Percentiles rank a stretch among this genome's conserved stretches.
These are phyloP conservation scores for Pichia sp. DNA, from an alignment of 1,139 yeast species.

Conservation along the genomic window DNA sequence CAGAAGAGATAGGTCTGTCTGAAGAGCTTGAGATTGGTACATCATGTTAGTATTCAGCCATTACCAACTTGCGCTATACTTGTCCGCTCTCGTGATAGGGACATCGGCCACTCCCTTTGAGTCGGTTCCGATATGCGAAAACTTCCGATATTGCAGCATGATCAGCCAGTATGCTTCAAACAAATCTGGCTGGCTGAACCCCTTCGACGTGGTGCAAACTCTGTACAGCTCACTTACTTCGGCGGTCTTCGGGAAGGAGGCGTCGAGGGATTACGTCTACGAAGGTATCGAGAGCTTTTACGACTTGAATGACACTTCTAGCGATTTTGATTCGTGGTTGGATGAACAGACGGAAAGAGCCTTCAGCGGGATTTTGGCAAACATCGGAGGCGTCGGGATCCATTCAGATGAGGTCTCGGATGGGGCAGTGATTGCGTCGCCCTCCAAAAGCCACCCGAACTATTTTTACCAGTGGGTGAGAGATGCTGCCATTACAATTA, in stretches of 20 bases:
- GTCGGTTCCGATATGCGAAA: not conserved
- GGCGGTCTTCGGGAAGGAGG: not conserved
- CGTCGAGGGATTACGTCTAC: not conserved
- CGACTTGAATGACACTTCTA: constrained; percentile 1
- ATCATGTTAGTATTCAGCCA: too few species aligned
- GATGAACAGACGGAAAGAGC: constrained; percentile 45
- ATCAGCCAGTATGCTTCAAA: not conserved
- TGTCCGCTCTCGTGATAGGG: not conserved
- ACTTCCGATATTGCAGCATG: not conserved
- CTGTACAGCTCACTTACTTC: not conserved
- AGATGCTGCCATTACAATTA: constrained; percentile 80
- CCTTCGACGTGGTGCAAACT: not conserved
- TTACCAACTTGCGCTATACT: not conserved
- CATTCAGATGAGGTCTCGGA: constrained; percentile 40
- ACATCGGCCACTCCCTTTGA: not conserved
- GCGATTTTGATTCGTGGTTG: constrained; percentile 54
- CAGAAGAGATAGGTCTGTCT: too few species aligned
- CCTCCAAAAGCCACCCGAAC: constrained; percentile 64
- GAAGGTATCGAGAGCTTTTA: constrained; percentile 9
- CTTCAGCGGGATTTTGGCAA: constrained; percentile 51
- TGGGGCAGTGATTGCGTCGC: constrained; percentile 84
- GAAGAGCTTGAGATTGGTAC: too few species aligned
- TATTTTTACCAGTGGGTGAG: constrained; percentile 89
- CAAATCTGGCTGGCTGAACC: not conserved
- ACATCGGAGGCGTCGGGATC: constrained; percentile 53